Evolutionary conservation across 805 yeast genomes (phyloP).

Genomic region (Jamesozyma gamospora): DNA sequence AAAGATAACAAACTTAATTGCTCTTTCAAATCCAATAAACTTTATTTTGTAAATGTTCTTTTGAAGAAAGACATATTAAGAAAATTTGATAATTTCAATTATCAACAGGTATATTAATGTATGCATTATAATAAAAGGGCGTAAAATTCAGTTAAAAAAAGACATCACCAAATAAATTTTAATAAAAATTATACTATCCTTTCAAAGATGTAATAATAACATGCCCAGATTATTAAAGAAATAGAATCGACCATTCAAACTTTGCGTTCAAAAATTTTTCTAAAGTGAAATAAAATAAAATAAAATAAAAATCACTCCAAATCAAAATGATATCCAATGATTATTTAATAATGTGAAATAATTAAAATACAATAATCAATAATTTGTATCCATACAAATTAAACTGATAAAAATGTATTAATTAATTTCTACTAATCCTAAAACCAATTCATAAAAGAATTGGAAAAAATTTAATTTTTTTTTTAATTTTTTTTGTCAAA

Average conservation of each 20-base stretch:
- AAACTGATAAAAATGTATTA: not conserved
- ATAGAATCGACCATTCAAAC: too few species aligned
- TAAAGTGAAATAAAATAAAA: not conserved
- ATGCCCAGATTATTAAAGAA: not conserved
- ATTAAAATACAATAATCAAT: not conserved
- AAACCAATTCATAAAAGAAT: too few species aligned
- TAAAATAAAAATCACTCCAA: not conserved
- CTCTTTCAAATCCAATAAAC: constrained; percentile 13
- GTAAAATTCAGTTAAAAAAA: not conserved
- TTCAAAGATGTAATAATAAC: not conserved
- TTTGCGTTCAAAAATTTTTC: not conserved
- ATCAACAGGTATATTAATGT: too few species aligned
- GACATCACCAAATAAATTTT: not conserved
- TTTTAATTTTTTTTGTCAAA: too few species aligned
- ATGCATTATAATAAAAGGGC: too few species aligned
- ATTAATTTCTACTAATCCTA: not conserved
- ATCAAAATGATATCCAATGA: not conserved
- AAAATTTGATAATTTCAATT: too few species aligned
- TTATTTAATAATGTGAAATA: not conserved
- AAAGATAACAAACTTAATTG: constrained; percentile 27
- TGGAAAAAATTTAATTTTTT: too few species aligned
- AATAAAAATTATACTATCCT: not conserved
- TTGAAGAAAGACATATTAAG: too few species aligned
- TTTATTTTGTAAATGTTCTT: not conserved
- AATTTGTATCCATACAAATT: constrained; percentile 1